Conservation (phyloP, 352 stramenopile species). For the Phytophthora aleatoria region DNA sequence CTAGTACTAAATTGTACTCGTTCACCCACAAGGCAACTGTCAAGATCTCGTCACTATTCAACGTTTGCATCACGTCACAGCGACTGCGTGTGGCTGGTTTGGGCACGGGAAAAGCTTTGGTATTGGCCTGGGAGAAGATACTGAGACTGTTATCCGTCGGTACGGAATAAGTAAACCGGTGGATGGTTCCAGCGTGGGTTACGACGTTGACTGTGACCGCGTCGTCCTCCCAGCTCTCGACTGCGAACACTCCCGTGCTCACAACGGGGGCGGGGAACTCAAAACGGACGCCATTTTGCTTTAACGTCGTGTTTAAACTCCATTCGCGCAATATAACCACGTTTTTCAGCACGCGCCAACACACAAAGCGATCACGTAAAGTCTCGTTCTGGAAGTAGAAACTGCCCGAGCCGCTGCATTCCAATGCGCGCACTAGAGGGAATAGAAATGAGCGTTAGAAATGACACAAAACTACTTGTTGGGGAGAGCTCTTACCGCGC, state of each 20-base stretch:
- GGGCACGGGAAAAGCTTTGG: conserved; percentile 44
- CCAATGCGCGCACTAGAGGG: conserved; percentile 56
- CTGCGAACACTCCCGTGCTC: conserved; percentile 53
- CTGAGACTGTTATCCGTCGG: conserved; percentile 36
- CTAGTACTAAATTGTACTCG: conserved; percentile 77
- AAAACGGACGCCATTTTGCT: conserved; percentile 58
- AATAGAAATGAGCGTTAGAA: conserved; percentile 20
- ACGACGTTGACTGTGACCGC: conserved; percentile 66
- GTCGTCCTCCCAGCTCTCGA: conserved; percentile 68
- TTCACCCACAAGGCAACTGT: conserved; percentile 75
- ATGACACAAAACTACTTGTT: not conserved
- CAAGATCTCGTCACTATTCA: conserved; percentile 63
- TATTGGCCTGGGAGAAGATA: conserved; percentile 59
- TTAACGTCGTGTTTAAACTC: conserved; percentile 67
- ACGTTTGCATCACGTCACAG: conserved; percentile 52
- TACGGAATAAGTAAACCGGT: conserved; percentile 68
- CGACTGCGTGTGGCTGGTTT: conserved; percentile 40
- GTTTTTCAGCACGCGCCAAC: conserved; percentile 79
- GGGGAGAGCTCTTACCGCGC: conserved; percentile 30
- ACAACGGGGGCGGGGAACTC: conserved; percentile 69
- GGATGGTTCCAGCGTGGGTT: conserved; percentile 69
- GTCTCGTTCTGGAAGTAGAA: conserved; percentile 80
- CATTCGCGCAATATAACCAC: conserved; percentile 73
- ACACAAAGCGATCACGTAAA: conserved; percentile 73
- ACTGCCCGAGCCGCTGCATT: conserved; percentile 66